phyloP scores from a whole-genome alignment of 2,329 filamentous ascomycete genomes.

The Colletotrichum echinochloae region DNA sequence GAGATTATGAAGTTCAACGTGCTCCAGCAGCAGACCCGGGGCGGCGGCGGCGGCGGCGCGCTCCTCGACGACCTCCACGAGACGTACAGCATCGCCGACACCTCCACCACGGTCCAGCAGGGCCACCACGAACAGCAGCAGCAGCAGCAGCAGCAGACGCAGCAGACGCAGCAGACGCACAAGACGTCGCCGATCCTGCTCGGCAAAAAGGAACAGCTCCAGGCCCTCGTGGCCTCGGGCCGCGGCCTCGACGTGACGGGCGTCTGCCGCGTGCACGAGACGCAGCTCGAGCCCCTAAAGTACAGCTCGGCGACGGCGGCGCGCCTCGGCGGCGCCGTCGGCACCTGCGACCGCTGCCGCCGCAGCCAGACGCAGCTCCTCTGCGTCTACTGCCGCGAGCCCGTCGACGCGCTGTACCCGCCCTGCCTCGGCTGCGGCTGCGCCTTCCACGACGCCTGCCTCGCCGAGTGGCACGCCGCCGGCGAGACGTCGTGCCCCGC shows the following conservation, averaged over 20 bases:
- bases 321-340: conserved; percentile 60
- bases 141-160: conserved; percentile 35
- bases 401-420: conserved; percentile 69
- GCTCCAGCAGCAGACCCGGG: conserved; percentile 63
- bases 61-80: conserved; percentile 51
- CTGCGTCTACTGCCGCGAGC: conserved; percentile 73
- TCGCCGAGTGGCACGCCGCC: conserved; percentile 68
- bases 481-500: conserved; percentile 70
- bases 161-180: conserved; percentile 47
- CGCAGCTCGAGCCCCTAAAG: conserved; percentile 69
- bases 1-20: conserved; percentile 79
- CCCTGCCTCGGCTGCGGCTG: conserved; percentile 74
- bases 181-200: conserved; percentile 66
- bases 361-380: conserved; percentile 67
- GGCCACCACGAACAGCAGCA: conserved; percentile 48
- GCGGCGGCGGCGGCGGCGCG: conserved; percentile 43
- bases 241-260: conserved; percentile 73
- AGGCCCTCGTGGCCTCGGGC: conserved; percentile 62
- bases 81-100: conserved; percentile 54
- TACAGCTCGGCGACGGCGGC: conserved; percentile 56
- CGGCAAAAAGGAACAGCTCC: conserved; percentile 66
- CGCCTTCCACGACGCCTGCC: conserved; percentile 69
- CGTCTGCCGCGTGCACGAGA: conserved; percentile 72
- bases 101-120: conserved; percentile 39
- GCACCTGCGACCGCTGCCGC: conserved; percentile 63